Conservation (phyloP, 1,284 basidiomycete genomes). For the Trametes pubescens region DNA sequence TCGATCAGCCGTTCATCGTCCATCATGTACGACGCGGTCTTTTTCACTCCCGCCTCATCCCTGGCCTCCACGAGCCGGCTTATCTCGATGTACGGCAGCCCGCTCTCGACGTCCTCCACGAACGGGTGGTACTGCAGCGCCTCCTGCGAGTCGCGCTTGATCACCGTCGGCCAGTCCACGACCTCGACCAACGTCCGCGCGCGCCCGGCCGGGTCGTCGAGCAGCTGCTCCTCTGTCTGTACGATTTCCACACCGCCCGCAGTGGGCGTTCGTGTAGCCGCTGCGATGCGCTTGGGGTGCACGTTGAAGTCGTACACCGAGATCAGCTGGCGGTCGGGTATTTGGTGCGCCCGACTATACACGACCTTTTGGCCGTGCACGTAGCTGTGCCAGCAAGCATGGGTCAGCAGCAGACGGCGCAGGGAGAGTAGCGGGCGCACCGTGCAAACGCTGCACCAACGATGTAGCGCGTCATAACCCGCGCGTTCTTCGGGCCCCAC, state of each 20-base stretch:
- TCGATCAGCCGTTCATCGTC: slow-evolving; percentile 27
- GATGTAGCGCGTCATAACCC: slow-evolving; percentile 44
- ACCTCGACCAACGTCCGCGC: slow-evolving; percentile 2
- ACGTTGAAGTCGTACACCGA: slow-evolving; percentile 48
- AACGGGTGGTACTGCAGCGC: slow-evolving; percentile 17
- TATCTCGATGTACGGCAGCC: slow-evolving; percentile 23
- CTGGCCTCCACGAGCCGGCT: slow-evolving; percentile 2
- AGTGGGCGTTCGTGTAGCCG: background rate
- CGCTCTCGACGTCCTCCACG: slow-evolving; percentile 19
- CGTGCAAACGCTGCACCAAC: slow-evolving; percentile 11
- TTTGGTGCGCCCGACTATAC: slow-evolving; percentile 28
- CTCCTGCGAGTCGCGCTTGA: slow-evolving; percentile 11
- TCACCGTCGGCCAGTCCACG: slow-evolving; percentile 16
- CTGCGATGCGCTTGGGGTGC: slow-evolving; percentile 34
- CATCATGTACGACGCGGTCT: slow-evolving; percentile 22
- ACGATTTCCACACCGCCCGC: background rate
- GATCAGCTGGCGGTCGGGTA: slow-evolving; percentile 13
- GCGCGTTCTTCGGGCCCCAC: slow-evolving; percentile 55
- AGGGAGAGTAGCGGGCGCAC: slow-evolving; percentile 13
- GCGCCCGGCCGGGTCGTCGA: background rate
- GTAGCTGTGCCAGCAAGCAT: slow-evolving; percentile 43
- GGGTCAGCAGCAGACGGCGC: background rate
- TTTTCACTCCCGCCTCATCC: background rate
- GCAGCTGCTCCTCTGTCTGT: background rate
- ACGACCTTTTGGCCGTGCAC: slow-evolving; percentile 55